Base-by-base conservation (phyloP, 2,329 filamentous ascomycete genomes). In the Colletotrichum horii region DNA sequence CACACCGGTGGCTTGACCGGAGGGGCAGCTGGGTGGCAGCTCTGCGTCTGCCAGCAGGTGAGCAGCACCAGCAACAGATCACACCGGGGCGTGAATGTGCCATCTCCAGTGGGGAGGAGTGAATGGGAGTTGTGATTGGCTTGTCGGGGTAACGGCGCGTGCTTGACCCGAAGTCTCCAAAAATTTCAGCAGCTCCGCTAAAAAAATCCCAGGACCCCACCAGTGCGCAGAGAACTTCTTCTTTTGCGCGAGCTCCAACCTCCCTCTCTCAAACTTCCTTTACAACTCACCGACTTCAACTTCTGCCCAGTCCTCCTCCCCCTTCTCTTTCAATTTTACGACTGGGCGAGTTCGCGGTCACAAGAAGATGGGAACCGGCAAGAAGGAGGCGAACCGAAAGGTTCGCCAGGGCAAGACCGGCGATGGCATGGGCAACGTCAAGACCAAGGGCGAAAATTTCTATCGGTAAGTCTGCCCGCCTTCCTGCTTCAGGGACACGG, bases 381-480 rank as follows among this genome's bases (percentile, higher is more conserved):
- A 98, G 90, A 98, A 98, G 87, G 96, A 98, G 87, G 93, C 92
- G 78, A 91, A 88, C 84, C 93, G 96, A 87, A 94, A 94, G 84
- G 91, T 90, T 88, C 94, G 96, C 84, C 93, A 98, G 90, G 95
- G 95, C 80, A 96, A 96, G 88, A 91, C 91, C 66, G 91, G 91
- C 79, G 94, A 97, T 92, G 95, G 95, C 84, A 95, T 98, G 92
- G 93, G 88, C 81, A 98, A 98, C 87, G 95, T 98, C 82, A 95
- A 93, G 82, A 90, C 93, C 80, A 99, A 99, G 88, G 97, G 97
- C 87, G 96, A 98, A 90, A 98, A 98, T 89, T 99, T 98, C 88
- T 98, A 98, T 89, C 93, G 95, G 90, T 94, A 88, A 79, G 89
- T 77, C 66, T n/a, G 7, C 65, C 24, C 14, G 30, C 12, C n/a